Base-by-base conservation (phyloP, 495 filamentous ascomycete genomes). In the Delitschia confertaspora region DNA sequence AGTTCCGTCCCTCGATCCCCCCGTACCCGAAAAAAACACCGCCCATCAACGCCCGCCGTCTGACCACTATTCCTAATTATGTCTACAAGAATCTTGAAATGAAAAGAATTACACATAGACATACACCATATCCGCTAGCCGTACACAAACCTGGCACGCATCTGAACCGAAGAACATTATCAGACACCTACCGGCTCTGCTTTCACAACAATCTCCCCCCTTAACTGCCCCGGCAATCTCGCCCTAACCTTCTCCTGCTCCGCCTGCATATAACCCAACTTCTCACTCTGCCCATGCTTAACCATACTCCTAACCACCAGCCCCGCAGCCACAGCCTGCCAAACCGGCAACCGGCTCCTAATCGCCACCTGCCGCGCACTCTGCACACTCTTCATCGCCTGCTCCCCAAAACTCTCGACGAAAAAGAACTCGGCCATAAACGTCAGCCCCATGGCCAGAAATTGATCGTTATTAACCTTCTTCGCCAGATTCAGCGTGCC, bases 341-440 rank as follows among this genome's bases (percentile, higher is more conserved):
- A 99, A 16, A 99, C 61, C 2, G 70, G 66, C 60, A 88, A 86
- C 19, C 79, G 75, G 35, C 78, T 78, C 58, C 78, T 82, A 56
- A 75, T 76, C 3, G 88, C 85, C 68, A 89, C 78, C 10, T 72
- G 74, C 39, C 76, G 68, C 21, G 76, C 83, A 0, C 88, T 87
- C 31, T 74, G 71, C 0, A 83, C 84, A 48, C 82, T 83, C 67
- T 95, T 95, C 50, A 93, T 78, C 2, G 89, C 83, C 64, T 96
- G 89, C 43, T 87, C 86, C 25, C 85, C 86, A 2, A 95, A 76
- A 9, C 89, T 82, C 22, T 81, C 82, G 19, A 76, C 72, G 66
- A 95, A 96, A 60, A 96, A 87, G 33, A 78, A 74, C 60, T 69
- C 74, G 52, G 82, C 80, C 85, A 96, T 88, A 51, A 93, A 77